Base-by-base conservation (phyloP, 208 protist species). In the Porcisia hertigi region DNA sequence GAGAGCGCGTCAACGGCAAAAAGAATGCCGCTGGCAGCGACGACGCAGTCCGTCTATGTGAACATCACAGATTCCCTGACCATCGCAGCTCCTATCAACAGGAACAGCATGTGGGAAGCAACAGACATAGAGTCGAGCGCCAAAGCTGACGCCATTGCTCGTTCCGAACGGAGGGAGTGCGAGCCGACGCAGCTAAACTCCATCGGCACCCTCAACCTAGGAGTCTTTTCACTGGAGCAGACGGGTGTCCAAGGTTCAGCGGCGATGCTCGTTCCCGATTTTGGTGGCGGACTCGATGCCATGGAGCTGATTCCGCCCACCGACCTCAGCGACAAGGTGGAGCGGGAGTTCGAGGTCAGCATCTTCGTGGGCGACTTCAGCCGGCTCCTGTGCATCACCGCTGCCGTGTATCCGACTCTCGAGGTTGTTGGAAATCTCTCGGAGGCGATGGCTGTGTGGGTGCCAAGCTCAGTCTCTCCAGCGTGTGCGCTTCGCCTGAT, bases 331-430 rank as follows among this genome's bases (percentile, higher is more conserved):
- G 80, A 80, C 52, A 75, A 75, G 45, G 77, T 71, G 8, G 70
- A 65, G 45, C 73, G 18, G 14, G 57, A 49, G 16, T 72, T 73
- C 39, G 66, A 73, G 6, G 67, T 80, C 23, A 65, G 6, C 47
- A 16, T 80, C 14, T 80, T 80, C 41, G 25, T 80, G 2, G 80
- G 57, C 14, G 80, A 84, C 72, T 71, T 79, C 66, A 80, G 66
- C 12, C 52, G 58, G 58, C 41, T 39, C 1, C 43, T 72, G 2
- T 80, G 80, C 74, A 16, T 84, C 41, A 45, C 71, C 23, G 72
- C 74, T 1, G 75, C 76, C 20, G 41, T 85, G 30, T 81, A 81
- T 67, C 20, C 76, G 6, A 55, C 41, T n/a, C 34, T 12, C 30
- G 34, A 2, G 11, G 52, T 53, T 30, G 76, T 77, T 30, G 67